Evolutionary conservation across 768 basidiomycete species (phyloP).

Genomic region (Rhizopogon roseolus): DNA sequence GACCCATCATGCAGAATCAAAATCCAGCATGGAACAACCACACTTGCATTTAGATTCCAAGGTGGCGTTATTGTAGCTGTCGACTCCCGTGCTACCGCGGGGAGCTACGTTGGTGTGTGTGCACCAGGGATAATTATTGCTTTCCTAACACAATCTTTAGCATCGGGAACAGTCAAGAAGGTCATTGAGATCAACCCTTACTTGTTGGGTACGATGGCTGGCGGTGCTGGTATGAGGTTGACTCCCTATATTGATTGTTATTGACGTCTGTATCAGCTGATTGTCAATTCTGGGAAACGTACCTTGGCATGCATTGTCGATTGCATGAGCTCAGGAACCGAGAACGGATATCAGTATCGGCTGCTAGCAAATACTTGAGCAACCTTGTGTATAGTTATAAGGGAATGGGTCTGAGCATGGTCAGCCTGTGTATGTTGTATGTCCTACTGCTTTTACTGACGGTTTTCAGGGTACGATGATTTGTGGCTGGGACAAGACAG

Average conservation of each 20-base stretch:
- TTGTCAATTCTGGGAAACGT: constrained; percentile 98
- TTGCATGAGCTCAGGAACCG: constrained; percentile 94
- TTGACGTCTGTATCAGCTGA: constrained; percentile 52
- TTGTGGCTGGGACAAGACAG: constrained; percentile 99
- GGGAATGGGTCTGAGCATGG: constrained; percentile 99
- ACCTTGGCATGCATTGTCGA: constrained; percentile 96
- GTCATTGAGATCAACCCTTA: constrained; percentile 99
- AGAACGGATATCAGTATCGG: constrained; percentile 98
- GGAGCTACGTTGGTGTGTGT: constrained; percentile 87
- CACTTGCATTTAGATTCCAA: constrained; percentile 92
- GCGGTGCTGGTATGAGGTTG: constrained; percentile 78
- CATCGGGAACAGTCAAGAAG: constrained; percentile 97
- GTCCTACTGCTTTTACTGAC: constrained; percentile 1
- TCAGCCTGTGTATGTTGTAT: constrained; percentile 25
- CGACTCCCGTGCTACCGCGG: constrained; percentile 97
- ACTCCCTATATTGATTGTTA: constrained; percentile 1
- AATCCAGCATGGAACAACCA: constrained; percentile 98
- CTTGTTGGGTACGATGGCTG: constrained; percentile 99
- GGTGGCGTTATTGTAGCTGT: constrained; percentile 99
- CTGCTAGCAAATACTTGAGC: constrained; percentile 94
- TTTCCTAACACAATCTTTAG: constrained; percentile 33
- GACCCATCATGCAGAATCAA: constrained; percentile 95
- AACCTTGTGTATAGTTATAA: constrained; percentile 98
- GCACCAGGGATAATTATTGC: not conserved
- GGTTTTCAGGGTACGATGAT: constrained; percentile 90